Conservation (phyloP, 2,329 filamentous ascomycete species). For the Pseudogymnoascus sp. region DNA sequence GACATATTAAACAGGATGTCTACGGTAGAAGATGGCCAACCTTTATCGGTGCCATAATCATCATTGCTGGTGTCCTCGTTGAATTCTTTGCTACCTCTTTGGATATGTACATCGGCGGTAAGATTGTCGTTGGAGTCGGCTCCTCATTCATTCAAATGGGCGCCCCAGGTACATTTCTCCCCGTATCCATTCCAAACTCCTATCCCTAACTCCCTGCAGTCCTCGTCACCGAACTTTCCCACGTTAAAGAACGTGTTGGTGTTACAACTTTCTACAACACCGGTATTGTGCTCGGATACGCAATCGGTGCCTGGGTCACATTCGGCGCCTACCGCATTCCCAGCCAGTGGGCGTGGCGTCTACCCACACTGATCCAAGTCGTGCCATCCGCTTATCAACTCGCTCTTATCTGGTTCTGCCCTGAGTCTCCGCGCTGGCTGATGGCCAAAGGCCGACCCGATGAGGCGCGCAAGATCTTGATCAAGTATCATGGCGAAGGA, state of each 20-base stretch:
- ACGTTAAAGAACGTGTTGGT: constrained; percentile 33
- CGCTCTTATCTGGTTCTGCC: constrained; percentile 36
- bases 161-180: constrained; percentile 23
- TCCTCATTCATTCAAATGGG: constrained; percentile 34
- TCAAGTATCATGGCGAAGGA: constrained; percentile 45
- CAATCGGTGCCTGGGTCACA: constrained; percentile 32
- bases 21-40: constrained; percentile 29
- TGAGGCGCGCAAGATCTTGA: constrained; percentile 44
- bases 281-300: constrained; percentile 33
- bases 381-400: constrained; percentile 30
- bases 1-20: neutral
- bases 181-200: neutral
- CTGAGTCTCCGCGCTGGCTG: constrained; percentile 47
- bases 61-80: constrained; percentile 30
- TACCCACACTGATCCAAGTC: constrained; percentile 45
- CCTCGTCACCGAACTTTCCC: constrained; percentile 35
- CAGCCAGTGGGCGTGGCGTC: constrained; percentile 40
- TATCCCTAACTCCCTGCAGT: constrained; percentile 16
- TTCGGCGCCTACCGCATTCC: constrained; percentile 26
- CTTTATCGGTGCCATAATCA: constrained; percentile 31
- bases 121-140: constrained; percentile 31
- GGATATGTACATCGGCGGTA: constrained; percentile 32
- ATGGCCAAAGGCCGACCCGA: constrained; percentile 46
- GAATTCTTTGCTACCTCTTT: constrained; percentile 30
- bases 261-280: constrained; percentile 34